phyloP scores from a whole-genome alignment of 2,329 filamentous ascomycete species.

The Fusarium torreyae region DNA sequence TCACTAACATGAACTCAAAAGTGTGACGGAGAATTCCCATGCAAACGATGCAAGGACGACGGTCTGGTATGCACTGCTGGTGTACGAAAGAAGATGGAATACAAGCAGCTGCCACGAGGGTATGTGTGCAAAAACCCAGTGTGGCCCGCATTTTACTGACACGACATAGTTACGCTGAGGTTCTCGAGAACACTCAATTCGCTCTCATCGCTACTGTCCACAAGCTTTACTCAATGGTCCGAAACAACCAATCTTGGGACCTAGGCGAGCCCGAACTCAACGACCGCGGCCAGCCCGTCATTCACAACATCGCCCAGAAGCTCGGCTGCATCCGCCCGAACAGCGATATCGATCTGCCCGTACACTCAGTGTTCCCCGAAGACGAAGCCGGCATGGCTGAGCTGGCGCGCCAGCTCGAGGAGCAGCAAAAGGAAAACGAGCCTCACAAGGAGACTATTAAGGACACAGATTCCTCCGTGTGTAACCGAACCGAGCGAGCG shows the following conservation, averaged over 20 bases:
- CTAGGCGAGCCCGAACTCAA: conserved; percentile 76
- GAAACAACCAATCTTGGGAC: conserved; percentile 71
- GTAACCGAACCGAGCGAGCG: conserved; percentile 61
- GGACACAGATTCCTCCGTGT: conserved; percentile 46
- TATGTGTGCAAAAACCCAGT: conserved; percentile 54
- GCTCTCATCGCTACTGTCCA: conserved; percentile 75
- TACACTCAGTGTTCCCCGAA: conserved; percentile 73
- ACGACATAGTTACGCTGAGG: conserved; percentile 70
- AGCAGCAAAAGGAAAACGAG: conserved; percentile 60
- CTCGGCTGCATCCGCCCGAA: conserved; percentile 76
- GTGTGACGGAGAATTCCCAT: conserved; percentile 77
- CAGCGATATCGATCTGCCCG: conserved; percentile 71
- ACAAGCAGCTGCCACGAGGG: conserved; percentile 76
- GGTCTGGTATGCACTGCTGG: conserved; percentile 75
- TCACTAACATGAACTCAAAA: conserved; percentile 49
- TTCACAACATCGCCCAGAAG: conserved; percentile 76
- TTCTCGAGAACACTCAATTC: conserved; percentile 76
- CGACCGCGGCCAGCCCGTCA: conserved; percentile 73
- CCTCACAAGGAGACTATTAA: conserved; percentile 50
- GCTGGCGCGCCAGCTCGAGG: conserved; percentile 68
- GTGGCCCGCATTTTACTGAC: conserved; percentile 36
- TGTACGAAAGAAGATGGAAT: conserved; percentile 77
- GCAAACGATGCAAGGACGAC: conserved; percentile 77
- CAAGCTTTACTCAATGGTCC: conserved; percentile 76
- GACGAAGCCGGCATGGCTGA: conserved; percentile 71